These are phyloP conservation scores for Picea abies DNA, from an alignment of 83 land plant species.

Conservation along the genomic window DNA sequence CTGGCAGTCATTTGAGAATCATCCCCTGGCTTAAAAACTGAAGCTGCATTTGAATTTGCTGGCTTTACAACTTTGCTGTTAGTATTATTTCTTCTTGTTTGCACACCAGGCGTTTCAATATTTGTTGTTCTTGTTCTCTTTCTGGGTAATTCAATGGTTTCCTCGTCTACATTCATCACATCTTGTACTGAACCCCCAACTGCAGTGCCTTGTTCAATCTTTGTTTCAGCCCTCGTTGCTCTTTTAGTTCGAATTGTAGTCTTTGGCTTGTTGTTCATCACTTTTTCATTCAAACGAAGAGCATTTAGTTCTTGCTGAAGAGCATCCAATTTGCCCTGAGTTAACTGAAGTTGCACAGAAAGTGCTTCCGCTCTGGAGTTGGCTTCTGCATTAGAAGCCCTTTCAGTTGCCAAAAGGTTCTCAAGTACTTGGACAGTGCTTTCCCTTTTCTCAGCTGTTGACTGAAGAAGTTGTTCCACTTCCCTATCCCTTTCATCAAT, in stretches of 20 bases:
- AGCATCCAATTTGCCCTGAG: constrained; percentile 32
- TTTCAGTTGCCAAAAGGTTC: constrained; percentile 25
- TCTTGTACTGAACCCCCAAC: constrained; percentile 8
- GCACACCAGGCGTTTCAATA: neutral
- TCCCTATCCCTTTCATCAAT: constrained; percentile 34
- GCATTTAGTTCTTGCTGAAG: constrained; percentile 33
- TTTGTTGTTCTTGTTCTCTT: neutral
- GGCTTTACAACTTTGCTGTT: neutral
- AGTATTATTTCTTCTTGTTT: neutral
- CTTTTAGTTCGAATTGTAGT: constrained; percentile 30
- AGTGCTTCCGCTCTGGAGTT: constrained; percentile 35
- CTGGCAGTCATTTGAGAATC: neutral
- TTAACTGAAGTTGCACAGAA: constrained; percentile 28
- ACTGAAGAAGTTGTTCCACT: constrained; percentile 33
- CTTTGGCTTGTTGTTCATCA: constrained; percentile 32
- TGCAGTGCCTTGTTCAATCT: neutral
- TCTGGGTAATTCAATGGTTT: neutral
- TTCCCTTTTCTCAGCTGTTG: constrained; percentile 36
- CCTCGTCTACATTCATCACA: neutral
- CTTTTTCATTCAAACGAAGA: constrained; percentile 31
- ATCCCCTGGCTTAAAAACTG: neutral
- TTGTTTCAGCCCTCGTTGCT: constrained; percentile 8
- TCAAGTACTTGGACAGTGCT: constrained; percentile 34
- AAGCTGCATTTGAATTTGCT: constrained; percentile 8
- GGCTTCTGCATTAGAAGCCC: constrained; percentile 36